phyloP scores from a whole-genome alignment of 345 rosid genomes.

The Salix exigua region DNA sequence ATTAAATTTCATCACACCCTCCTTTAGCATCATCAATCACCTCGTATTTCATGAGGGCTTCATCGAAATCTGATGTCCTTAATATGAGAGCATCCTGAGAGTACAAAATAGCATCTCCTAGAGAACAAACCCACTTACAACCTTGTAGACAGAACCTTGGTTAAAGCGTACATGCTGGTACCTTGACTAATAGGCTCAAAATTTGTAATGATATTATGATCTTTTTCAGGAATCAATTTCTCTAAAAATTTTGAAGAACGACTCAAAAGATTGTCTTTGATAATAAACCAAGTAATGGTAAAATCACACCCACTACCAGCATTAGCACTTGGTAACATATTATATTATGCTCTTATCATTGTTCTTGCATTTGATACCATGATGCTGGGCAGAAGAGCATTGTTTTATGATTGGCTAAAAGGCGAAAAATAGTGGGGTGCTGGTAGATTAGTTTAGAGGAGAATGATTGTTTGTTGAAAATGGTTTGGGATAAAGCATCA shows the following conservation, averaged over 20 bases:
- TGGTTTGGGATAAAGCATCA: not conserved
- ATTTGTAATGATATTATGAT: not conserved
- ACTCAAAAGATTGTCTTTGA: not conserved
- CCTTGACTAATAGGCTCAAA: not conserved
- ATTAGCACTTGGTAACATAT: not conserved
- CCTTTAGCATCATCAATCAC: not conserved
- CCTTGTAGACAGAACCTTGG: not conserved
- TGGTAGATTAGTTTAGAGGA: not conserved
- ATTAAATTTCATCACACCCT: not conserved
- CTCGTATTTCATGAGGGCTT: not conserved
- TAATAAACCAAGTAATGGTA: not conserved
- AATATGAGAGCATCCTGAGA: not conserved
- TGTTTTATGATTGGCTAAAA: not conserved
- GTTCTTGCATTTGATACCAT: not conserved
- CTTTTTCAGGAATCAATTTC: not conserved
- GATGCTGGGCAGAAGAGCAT: not conserved
- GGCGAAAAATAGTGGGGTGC: not conserved
- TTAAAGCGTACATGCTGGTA: not conserved
- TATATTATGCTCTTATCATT: no score
- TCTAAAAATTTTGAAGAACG: not conserved
- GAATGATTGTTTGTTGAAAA: not conserved
- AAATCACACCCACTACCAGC: not conserved
- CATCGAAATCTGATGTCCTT: not conserved
- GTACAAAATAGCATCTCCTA: no score
- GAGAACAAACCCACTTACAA: not conserved